Evolutionary conservation across 768 basidiomycete species (phyloP).

Genomic region (Podaxis mareebaensis): DNA sequence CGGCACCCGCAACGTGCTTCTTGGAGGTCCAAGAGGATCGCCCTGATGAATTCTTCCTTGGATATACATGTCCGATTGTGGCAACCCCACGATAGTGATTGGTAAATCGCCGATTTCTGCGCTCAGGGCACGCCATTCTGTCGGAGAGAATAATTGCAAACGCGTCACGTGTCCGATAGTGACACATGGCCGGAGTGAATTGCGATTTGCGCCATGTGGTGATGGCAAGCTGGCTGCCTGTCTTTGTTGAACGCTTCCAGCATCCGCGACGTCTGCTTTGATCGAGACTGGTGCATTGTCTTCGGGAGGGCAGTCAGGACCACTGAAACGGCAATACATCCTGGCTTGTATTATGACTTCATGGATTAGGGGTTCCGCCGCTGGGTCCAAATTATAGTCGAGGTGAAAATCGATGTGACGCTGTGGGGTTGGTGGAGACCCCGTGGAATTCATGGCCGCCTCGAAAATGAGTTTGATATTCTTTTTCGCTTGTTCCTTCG

Average conservation of each 20-base stretch:
- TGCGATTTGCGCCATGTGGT: constrained; percentile 22
- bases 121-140: constrained; percentile 47
- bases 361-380: constrained; percentile 53
- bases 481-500: constrained; percentile 42
- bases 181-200: constrained; percentile 34
- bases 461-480: constrained; percentile 57
- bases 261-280: background rate
- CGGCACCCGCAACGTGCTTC: constrained; percentile 57
- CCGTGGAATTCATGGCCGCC: constrained; percentile 31
- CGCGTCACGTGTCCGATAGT: constrained; percentile 65
- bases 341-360: constrained; percentile 45
- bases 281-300: constrained; percentile 16
- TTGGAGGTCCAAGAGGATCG: constrained; percentile 42
- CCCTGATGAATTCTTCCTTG: constrained; percentile 46
- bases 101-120: constrained; percentile 44
- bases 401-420: constrained; percentile 64
- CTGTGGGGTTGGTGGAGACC: background rate
- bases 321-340: constrained; percentile 17
- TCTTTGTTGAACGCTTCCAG: constrained; percentile 15
- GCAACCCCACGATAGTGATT: constrained; percentile 55
- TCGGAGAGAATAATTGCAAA: constrained; percentile 47
- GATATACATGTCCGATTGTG: constrained; percentile 70
- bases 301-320: constrained; percentile 9
- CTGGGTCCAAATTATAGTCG: constrained; percentile 61
- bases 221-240: background rate